phyloP scores from a whole-genome alignment of 1,139 yeast genomes.

The Hemisphaericaspora xylofermentans region DNA sequence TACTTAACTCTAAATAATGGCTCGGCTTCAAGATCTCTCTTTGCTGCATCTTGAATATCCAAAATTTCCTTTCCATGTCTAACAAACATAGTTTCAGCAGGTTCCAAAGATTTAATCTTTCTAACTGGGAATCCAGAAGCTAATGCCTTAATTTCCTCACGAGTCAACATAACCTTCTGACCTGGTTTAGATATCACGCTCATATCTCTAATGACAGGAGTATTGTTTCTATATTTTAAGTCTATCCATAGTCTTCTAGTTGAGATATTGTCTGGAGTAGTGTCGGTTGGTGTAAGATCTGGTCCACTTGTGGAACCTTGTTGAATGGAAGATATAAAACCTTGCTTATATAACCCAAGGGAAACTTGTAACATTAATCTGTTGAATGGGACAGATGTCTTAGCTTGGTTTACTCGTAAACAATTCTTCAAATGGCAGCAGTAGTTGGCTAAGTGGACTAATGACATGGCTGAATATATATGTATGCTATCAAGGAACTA shows the following conservation, averaged over 20 bases:
- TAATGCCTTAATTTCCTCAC: slow-evolving; percentile 66
- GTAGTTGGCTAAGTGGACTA: slow-evolving; percentile 78
- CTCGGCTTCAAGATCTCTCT: slow-evolving; percentile 70
- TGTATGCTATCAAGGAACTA: not conserved
- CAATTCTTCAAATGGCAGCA: slow-evolving; percentile 92
- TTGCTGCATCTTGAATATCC: slow-evolving; percentile 83
- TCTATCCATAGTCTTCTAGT: slow-evolving; percentile 91
- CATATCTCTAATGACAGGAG: slow-evolving; percentile 72
- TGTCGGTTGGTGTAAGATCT: slow-evolving; percentile 69
- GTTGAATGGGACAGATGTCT: slow-evolving; percentile 83
- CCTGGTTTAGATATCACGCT: slow-evolving; percentile 83
- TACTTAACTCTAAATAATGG: slow-evolving; percentile 77
- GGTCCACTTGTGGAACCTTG: slow-evolving; percentile 93
- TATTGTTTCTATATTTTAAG: slow-evolving; percentile 78
- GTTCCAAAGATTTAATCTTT: slow-evolving; percentile 76
- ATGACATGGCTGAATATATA: slow-evolving; percentile 57
- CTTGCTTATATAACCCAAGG: slow-evolving; percentile 83
- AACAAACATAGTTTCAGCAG: slow-evolving; percentile 85
- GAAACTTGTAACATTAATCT: slow-evolving; percentile 82
- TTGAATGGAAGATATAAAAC: slow-evolving; percentile 80
- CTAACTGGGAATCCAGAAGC: slow-evolving; percentile 78
- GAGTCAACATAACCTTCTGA: slow-evolving; percentile 63
- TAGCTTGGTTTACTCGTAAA: slow-evolving; percentile 67
- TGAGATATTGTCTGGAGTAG: slow-evolving; percentile 83
- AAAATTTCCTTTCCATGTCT: slow-evolving; percentile 48